Evolutionary conservation across 2,329 filamentous ascomycete genomes (phyloP).

Genomic region (Paraphoma sp.): DNA sequence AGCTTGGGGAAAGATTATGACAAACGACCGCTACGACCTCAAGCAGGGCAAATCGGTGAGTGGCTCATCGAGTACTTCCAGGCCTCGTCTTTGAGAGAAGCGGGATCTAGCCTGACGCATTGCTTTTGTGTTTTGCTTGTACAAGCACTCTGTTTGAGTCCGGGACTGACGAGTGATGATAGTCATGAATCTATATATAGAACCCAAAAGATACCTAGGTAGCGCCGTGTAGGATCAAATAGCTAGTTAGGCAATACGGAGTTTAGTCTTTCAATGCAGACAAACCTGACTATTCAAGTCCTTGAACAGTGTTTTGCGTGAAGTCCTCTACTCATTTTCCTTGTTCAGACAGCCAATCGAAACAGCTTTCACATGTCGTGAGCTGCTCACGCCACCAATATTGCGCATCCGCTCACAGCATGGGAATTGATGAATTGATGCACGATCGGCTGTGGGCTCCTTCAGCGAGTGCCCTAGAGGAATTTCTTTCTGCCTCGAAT

Average conservation of each 20-base stretch:
- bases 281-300: background rate
- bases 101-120: conserved; percentile 5
- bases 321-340: no score
- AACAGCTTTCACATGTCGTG: background rate
- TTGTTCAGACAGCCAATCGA: no score
- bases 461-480: no score
- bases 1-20: conserved; percentile 78
- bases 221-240: conserved; percentile 11
- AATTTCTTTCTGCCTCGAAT: background rate
- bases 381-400: no score
- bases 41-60: conserved; percentile 39
- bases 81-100: conserved; percentile 31
- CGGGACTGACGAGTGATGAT: conserved; percentile 28
- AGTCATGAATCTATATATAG: conserved; percentile 29
- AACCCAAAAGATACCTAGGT: conserved; percentile 26
- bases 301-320: no score
- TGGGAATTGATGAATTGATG: no score
- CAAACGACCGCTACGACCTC: conserved; percentile 72
- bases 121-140: conserved; percentile 13
- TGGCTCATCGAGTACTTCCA: conserved; percentile 32
- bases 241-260: conserved; percentile 3
- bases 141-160: conserved; percentile 16
- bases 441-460: no score
- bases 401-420: no score
- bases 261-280: background rate